Evolutionary conservation across 306 rosid species (phyloP), one percentile per base, ranked within the genome.

Genomic region (Prunus salicina): DNA sequence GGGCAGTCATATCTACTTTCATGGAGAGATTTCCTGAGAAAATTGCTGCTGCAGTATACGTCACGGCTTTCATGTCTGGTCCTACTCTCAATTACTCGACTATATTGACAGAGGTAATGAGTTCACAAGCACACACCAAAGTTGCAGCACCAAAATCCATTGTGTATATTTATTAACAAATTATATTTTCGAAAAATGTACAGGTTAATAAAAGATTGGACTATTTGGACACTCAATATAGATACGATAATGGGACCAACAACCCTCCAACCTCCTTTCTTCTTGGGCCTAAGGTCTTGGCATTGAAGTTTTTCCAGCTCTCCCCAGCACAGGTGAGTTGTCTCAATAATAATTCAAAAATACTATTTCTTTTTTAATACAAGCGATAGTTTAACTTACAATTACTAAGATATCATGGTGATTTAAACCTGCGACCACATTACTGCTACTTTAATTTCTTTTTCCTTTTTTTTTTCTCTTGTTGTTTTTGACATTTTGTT

Each of bases 21-120:
- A 83, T 78, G 84, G 86, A 86, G 70, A 28, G 63, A 18, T 86
- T 78, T 28, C 83, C 83, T 0, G 57, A 70, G 38, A 83, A 72
- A 45, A 67, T 86, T 6, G 38, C 78, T 47, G 80, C 61, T 8
- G 84, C 80, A 18, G 73, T 81, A 15, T 86, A 75, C 45, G 76
- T 69, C 66, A 43, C 84, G 22, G 84, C 87, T 24, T 6, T 38
- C 0, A 79, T 84, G 84, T 76, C 84, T 60, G 84, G 86, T 24
- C 90, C 74, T 18, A 20, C 72, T n/a, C 69, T 72, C 41, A 72
- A 28, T 63, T 49, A 19, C 15, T 20, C 65, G 52, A 41, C 34
- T 32, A 56, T 30, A 67, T 13, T 15, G 12, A 25, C 52, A 3
- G 69, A 74, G 85, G 83, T 80, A 65, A 14, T 16, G 56, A 16